These are phyloP conservation scores for Avena sativa DNA, from an alignment of 176 grass and related monocot genomes.

Conservation along the genomic window DNA sequence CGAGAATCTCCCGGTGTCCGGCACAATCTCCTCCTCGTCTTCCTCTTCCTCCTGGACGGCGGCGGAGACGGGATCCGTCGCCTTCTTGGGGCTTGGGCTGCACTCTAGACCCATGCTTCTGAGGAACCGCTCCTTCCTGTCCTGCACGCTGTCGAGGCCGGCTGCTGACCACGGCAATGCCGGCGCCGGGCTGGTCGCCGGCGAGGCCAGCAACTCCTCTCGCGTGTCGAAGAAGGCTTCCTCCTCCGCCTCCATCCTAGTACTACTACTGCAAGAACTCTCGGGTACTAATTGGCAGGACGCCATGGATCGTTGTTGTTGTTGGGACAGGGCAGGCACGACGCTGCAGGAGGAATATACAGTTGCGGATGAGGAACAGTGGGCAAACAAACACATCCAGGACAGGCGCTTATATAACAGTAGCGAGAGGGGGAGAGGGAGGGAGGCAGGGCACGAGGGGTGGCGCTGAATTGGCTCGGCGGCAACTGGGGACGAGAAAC, in stretches of 20 bases:
- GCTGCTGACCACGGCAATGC: conserved; percentile 54
- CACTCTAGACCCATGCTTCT: conserved; percentile 62
- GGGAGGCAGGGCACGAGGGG: neutral
- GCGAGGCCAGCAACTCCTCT: conserved; percentile 41
- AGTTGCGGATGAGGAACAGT: conserved; percentile 27
- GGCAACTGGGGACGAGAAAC: conserved; percentile 42
- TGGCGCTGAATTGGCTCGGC: conserved; percentile 50
- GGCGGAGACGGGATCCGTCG: neutral
- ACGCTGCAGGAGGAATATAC: conserved; percentile 36
- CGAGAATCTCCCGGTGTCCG: conserved; percentile 36
- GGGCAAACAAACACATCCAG: conserved; percentile 36
- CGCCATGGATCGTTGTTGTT: conserved; percentile 44
- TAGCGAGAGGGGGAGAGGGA: neutral
- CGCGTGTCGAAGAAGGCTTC: conserved; percentile 56
- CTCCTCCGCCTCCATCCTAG: conserved; percentile 48
- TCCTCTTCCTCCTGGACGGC: neutral
- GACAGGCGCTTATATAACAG: conserved; percentile 61
- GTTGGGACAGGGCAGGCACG: neutral
- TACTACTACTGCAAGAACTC: neutral
- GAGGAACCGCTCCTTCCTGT: conserved; percentile 60
- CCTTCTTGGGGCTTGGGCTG: conserved; percentile 30
- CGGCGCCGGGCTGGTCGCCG: conserved; percentile 40
- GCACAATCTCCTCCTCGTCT: conserved; percentile 14
- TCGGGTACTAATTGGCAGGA: conserved; percentile 33
- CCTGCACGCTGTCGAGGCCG: conserved; percentile 47